Base-by-base conservation (phyloP, 768 basidiomycete species). In the Galerina sulciceps region DNA sequence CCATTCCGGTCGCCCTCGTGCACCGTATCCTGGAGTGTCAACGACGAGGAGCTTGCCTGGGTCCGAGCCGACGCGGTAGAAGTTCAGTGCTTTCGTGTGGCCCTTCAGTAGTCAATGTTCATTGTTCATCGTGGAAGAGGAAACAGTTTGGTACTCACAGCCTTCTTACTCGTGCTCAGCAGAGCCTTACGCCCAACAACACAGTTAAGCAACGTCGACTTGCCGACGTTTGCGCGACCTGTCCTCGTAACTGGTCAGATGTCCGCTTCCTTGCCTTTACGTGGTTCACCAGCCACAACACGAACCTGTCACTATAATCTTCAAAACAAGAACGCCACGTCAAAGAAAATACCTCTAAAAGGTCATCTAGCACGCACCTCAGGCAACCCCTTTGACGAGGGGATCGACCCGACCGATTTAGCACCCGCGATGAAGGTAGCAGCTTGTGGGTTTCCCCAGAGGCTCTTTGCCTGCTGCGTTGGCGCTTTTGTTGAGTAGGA, bases 171-270 rank as follows among this genome's bases (percentile, higher is more conserved):
- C 0, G 85, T 86, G 38, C 81, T 77, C 14, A 89, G 69, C 31
- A 93, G 71, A 40, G 77, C 74, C 52, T 70, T 85, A 35, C 87
- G 75, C 2, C 83, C 83, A 4, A 91, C 66, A 4, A 92, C 81
- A 11, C 86, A 82, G 62, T 92, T 93, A 9, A 92, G 78, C 31
- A 93, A 71, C 3, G 87, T 82, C 1, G 90, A 91, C 69, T 93
- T 93, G 23, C 91, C 91, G 20, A 79, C 85, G 65, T 93, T 93
- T 2, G 91, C 90, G 58, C 91, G 86, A 17, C 91, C 91, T 89
- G 58, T 50, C 44, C 35, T 31, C 23, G 20, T 37, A 31, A 34
- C 35, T 37, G 44, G 41, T 41, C 22, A 49, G 50, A 50, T 13
- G 40, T 41, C 18, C 46, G 40, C 20, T 48, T 37, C 40, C n/a